Evolutionary conservation across 176 grass and related monocot genomes (phyloP).

Genomic region (Saccharum officinarum): DNA sequence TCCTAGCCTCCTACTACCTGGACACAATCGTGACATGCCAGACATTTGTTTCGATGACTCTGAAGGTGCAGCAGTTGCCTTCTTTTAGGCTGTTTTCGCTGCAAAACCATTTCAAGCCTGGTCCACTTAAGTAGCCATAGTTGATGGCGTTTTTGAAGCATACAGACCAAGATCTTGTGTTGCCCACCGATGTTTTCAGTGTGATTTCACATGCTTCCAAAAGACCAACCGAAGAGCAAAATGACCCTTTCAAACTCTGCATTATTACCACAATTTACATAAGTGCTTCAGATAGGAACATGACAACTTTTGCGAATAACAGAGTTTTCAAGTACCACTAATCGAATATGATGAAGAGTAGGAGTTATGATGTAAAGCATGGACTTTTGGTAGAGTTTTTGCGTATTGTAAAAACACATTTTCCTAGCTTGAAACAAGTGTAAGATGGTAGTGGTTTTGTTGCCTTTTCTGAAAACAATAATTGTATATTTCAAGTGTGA

Average conservation of each 20-base stretch:
- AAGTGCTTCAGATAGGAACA: neutral
- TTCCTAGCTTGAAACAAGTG: conserved; percentile 45
- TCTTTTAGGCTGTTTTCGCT: conserved; percentile 30
- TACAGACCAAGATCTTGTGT: conserved; percentile 24
- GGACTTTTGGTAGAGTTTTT: neutral
- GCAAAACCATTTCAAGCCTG: conserved; percentile 34
- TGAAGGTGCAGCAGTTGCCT: conserved; percentile 23
- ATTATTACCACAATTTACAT: neutral
- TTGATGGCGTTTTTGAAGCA: neutral
- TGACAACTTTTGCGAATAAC: neutral
- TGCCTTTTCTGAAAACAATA: conserved; percentile 40
- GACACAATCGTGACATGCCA: conserved; percentile 1
- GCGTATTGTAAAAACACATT: neutral
- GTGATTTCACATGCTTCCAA: conserved; percentile 4
- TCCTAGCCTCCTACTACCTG: neutral
- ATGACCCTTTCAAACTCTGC: conserved; percentile 19
- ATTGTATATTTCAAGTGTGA: no score
- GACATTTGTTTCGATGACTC: neutral
- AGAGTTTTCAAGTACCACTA: neutral
- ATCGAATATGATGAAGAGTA: neutral
- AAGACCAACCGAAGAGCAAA: conserved; percentile 34
- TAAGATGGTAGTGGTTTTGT: neutral
- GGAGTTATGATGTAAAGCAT: neutral
- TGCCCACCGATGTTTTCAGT: neutral
- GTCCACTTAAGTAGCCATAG: conserved; percentile 19